Evolutionary conservation across 2,329 filamentous ascomycete species (phyloP), one percentile per base, ranked within the genome.

Genomic region (Delphinella strobiligena): DNA sequence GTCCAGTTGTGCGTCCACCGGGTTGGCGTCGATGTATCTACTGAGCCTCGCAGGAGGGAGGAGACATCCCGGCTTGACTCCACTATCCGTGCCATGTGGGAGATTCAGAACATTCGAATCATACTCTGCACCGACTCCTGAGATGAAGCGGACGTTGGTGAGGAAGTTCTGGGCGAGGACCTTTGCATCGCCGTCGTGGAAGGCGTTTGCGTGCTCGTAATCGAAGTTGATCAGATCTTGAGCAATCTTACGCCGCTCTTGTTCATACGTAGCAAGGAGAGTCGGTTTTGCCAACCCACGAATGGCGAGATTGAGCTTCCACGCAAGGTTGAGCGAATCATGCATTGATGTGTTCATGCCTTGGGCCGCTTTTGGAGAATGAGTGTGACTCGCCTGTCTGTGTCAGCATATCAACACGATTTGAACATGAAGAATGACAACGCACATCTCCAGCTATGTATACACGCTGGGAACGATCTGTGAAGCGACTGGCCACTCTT

Each of bases 11-110:
- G 87, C 64, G 49, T 87, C 78, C 31, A 88, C 75, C 0, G 82
- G 82, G 50, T 87, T 88, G 3, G 81, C 78, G 58, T 88, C 82
- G 37, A 86, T 72, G 53, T 80, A 86, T 19, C 82, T 72, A 1
- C 79, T 82, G 14, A 80, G 80, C 58, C 75, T 81, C 31, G 78
- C 78, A 2, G 82, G 82, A 3, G 77, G 71, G 18, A 82, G 64
- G 16, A 75, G 52, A 40, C 52, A 62, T 3, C 62, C 62, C 5
- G 62, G 34, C 14, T 37, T 14, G 7, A 31, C 30, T 10, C 38
- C 38, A 14, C 19, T 19, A 18, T 27, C 4, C 4, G 10, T 15
- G 4, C 17, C 24, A 12, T 24, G 24, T 12, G 19, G 24, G 14
- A 30, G 19, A 49, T 82, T 85, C 51, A 81, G 71, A 4, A 71